phyloP scores from a whole-genome alignment of 2,329 filamentous ascomycete genomes.

The Berkeleyomyces basicola region DNA sequence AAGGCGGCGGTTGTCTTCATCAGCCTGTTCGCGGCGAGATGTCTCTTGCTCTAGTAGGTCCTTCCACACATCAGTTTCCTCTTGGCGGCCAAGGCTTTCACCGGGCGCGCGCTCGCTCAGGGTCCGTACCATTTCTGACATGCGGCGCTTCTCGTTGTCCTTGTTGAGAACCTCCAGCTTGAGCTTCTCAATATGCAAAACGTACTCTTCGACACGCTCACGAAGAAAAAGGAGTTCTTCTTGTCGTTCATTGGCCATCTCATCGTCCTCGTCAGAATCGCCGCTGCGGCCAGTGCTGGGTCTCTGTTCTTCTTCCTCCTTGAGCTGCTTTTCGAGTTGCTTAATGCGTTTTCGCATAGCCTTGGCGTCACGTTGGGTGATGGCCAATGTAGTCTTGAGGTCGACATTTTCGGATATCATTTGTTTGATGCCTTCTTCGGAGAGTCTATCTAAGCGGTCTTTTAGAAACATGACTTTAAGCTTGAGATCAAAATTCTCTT shows the following conservation, averaged over 20 bases:
- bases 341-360: conserved; percentile 63
- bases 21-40: conserved; percentile 70
- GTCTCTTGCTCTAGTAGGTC: conserved; percentile 88
- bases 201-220: conserved; percentile 71
- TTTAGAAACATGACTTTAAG: conserved; percentile 96
- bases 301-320: conserved; percentile 41
- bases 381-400: conserved; percentile 75
- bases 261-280: conserved; percentile 41
- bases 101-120: conserved; percentile 33
- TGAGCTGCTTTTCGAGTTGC: conserved; percentile 68
- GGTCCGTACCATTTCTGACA: conserved; percentile 60
- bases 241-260: conserved; percentile 52
- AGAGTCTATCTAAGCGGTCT: conserved; percentile 79
- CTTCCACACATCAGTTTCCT: conserved; percentile 77
- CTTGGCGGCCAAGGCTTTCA: conserved; percentile 36
- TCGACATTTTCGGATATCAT: conserved; percentile 98
- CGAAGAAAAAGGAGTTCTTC: conserved; percentile 74
- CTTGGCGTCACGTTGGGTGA: conserved; percentile 83
- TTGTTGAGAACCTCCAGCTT: conserved; percentile 60
- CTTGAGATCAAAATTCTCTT: conserved; percentile 96
- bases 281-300: conserved; percentile 42
- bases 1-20: conserved; percentile 72
- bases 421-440: conserved; percentile 90
- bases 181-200: conserved; percentile 68
- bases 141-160: conserved; percentile 71